Conservation (phyloP, 306 rosid species). For the Cicer yamashitae region DNA sequence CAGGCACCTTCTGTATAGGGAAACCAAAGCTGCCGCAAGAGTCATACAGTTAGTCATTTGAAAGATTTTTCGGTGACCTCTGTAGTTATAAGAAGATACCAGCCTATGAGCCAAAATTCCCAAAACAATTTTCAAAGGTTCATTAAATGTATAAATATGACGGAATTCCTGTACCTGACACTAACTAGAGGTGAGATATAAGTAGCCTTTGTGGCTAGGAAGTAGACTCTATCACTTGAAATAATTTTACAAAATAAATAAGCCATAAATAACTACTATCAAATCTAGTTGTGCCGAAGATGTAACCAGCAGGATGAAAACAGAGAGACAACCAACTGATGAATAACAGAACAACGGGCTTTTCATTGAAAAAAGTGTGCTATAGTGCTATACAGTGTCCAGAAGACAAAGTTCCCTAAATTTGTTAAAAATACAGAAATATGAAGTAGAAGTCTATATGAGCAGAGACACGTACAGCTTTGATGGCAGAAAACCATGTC, state of each 20-base stretch:
- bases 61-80: constrained; percentile 23
- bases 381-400: constrained; percentile 10
- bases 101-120: constrained; percentile 24
- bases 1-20: constrained; percentile 51
- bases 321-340: constrained; percentile 19
- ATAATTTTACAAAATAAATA: constrained; percentile 26
- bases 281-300: constrained; percentile 27
- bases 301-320: constrained; percentile 19
- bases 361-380: constrained; percentile 11
- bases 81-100: constrained; percentile 33
- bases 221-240: constrained; percentile 33
- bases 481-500: constrained; percentile 65
- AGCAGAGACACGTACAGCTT: constrained; percentile 59
- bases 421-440: constrained; percentile 20
- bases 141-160: constrained; percentile 18
- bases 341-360: background rate
- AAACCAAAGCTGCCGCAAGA: constrained; percentile 61
- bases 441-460: constrained; percentile 31
- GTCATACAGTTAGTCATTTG: constrained; percentile 41
- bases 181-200: constrained; percentile 30
- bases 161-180: constrained; percentile 19
- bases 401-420: constrained; percentile 24
- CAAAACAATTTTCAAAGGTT: constrained; percentile 30
- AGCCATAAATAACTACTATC: constrained; percentile 1
- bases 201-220: constrained; percentile 35